Base-by-base conservation (phyloP, 768 basidiomycete genomes). In the Mycena filopes region DNA sequence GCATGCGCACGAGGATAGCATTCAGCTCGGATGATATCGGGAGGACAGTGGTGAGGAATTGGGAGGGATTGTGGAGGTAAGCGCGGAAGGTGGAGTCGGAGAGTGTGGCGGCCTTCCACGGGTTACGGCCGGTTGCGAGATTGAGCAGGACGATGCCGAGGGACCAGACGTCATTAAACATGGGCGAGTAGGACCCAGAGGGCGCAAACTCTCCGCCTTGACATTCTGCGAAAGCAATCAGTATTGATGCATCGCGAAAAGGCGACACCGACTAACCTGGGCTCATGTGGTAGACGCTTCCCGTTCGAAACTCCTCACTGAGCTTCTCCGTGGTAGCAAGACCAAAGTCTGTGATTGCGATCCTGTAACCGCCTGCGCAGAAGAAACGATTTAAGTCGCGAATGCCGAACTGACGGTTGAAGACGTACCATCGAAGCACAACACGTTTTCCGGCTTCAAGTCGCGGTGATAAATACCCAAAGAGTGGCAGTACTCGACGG, bases 231-330 rank as follows among this genome's bases (percentile, higher is more conserved):
- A 68, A 73, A 78, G 40, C 72, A 75, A 3, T 63, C 15, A 70
- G 67, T 29, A 68, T 67, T 51, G 28, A 54, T 65, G 42, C 55
- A 67, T 20, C 65, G 56, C 15, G 15, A 45, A 56, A 58, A 63
- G 67, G 28, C 47, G 1, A 54, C 48, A 28, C 28, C 49, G 59
- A 76, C 85, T 53, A 77, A 89, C 93, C 95, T 78, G 96, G 96
- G 73, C 94, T 96, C 92, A 99, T 96, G 79, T 98, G 97, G 78
- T 95, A 98, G n/a, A 96, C 88, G 71, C 94, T 96, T n/a, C 96
- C 96, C 38, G 96, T 98, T 55, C 94, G 88, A 78, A 96, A 95
- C 77, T 99, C 96, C 58, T 86, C 86, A 72, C 94, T 95, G 59
- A 87, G 82, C 73, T 86, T 87, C 68, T 97, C 95, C 23, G 91